Evolutionary conservation across 805 yeast genomes (phyloP).

Genomic region (Saccharomycopsis synnaedendra): DNA sequence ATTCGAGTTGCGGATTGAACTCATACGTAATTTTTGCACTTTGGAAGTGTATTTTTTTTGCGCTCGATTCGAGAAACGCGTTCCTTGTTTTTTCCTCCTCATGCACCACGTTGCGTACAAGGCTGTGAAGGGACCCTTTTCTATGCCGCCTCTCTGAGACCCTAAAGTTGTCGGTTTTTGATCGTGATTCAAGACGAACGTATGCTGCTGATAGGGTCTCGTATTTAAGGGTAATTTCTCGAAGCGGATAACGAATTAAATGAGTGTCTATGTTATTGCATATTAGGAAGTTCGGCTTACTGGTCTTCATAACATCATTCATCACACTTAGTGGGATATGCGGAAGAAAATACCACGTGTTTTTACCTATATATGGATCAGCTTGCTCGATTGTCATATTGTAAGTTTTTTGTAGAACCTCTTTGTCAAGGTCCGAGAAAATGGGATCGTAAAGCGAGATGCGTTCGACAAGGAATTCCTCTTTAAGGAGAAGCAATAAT

Average conservation of each 20-base stretch:
- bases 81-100: neutral
- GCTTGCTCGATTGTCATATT: conserved; percentile 16
- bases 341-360: conserved; percentile 2
- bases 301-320: neutral
- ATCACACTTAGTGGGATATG: conserved; percentile 5
- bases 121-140: neutral
- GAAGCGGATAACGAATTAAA: neutral
- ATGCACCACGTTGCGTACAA: neutral
- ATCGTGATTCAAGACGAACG: neutral
- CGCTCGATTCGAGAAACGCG: neutral
- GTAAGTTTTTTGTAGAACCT: conserved; percentile 16
- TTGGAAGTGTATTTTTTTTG: neutral
- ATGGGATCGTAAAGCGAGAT: conserved; percentile 30
- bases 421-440: conserved; percentile 22
- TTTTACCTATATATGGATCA: neutral
- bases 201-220: neutral
- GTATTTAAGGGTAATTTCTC: neutral
- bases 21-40: neutral
- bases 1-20: neutral
- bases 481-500: neutral
- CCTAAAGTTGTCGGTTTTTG: neutral
- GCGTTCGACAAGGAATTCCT: neutral
- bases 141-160: neutral
- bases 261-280: conserved; percentile 4
- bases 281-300: conserved; percentile 1